Evolutionary conservation across 306 rosid genomes (phyloP).

Genomic region (Cucumis cinereus): DNA sequence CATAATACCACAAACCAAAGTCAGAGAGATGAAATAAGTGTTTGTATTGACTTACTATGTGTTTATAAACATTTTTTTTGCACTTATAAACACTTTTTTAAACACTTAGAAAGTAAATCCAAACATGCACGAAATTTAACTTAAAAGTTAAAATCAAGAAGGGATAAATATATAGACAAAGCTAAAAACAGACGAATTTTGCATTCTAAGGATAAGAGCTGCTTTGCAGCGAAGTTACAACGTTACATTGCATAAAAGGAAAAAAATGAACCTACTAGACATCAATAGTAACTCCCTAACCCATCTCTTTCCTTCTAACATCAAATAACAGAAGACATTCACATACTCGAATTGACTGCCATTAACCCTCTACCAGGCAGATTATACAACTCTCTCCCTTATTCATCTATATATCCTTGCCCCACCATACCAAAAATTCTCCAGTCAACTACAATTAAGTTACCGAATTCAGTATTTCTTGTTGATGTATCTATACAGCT

Average conservation of each 20-base stretch:
- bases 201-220: neutral
- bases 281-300: neutral
- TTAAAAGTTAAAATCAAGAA: neutral
- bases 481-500: conserved; percentile 6
- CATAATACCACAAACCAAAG: neutral
- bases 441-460: neutral
- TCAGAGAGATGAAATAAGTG: neutral
- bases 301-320: conserved; percentile 6
- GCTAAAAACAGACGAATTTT: neutral
- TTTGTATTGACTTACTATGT: no score
- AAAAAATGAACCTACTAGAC: neutral
- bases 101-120: no score
- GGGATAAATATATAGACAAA: neutral
- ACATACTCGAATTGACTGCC: neutral
- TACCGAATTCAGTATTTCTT: neutral
- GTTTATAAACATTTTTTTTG: no score
- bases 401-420: neutral
- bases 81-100: no score
- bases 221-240: conserved; percentile 4
- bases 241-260: neutral
- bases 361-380: neutral
- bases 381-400: neutral
- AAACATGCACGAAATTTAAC: no score
- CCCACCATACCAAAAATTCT: neutral
- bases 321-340: neutral